phyloP scores from a whole-genome alignment of 2,329 filamentous ascomycete species.

The Cladosporium sp. region DNA sequence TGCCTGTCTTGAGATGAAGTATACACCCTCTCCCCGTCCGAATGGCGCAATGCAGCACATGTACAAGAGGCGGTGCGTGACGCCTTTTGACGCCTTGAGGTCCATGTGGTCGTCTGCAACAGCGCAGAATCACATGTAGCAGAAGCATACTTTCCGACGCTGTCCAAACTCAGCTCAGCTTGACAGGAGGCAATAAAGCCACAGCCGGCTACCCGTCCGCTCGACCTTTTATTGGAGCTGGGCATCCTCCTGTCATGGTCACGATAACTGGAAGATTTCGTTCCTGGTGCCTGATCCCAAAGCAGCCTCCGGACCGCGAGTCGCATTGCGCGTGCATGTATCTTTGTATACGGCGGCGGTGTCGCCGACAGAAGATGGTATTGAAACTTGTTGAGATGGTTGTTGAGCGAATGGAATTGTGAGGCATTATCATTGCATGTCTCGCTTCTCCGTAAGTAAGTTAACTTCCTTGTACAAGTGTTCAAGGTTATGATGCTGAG shows the following conservation, averaged over 20 bases:
- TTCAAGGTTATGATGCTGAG: too few relatives aligned
- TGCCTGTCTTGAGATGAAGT: conserved; percentile 4
- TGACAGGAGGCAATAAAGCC: conserved; percentile 17
- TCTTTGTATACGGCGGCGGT: background rate
- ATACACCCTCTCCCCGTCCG: background rate
- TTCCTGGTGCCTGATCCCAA: conserved; percentile 14
- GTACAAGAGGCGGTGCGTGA: background rate
- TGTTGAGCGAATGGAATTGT: background rate
- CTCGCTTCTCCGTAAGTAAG: background rate
- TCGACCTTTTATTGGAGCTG: conserved; percentile 12
- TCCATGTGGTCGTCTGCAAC: background rate
- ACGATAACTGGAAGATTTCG: background rate
- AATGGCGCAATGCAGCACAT: background rate
- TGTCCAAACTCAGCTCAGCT: conserved; percentile 1
- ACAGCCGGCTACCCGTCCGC: conserved; percentile 14
- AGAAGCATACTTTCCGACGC: background rate
- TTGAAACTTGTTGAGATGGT: background rate
- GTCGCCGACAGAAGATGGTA: background rate
- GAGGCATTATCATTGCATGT: background rate
- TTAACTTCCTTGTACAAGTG: background rate
- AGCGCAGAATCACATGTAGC: background rate
- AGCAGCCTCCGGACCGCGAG: background rate
- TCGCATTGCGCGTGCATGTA: conserved; percentile 7
- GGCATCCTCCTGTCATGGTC: background rate
- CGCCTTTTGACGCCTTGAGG: background rate